Evolutionary conservation across 331 rosid genomes (phyloP), one percentile per base, ranked within the genome.

Genomic region (Acacia pycnantha): DNA sequence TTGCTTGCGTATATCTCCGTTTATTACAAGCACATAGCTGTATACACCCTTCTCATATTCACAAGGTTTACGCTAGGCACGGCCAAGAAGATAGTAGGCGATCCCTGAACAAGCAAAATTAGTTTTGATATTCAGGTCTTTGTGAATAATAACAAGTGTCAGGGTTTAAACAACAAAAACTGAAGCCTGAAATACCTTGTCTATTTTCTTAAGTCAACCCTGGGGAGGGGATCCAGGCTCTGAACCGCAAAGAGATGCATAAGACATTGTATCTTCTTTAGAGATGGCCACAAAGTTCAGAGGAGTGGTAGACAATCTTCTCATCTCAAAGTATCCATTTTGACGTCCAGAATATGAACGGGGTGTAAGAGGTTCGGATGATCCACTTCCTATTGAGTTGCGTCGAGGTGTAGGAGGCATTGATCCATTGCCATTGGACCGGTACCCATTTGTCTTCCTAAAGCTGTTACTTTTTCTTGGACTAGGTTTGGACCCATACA

Each of bases 391-490:
- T 21, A 88, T 83, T 1, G 99, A 95, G 86, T 89, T 93, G 15
- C 99, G 94, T 26, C 95, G 97, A 79, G 98, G 95, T n/a, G 92
- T 93, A 0, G 99, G 97, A 64, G 99, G 86, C 97, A 90, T 78
- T 2, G 98, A 92, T 31, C 92, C 98, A 79, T 90, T 93, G 73
- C 97, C 98, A 78, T 96, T 96, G 24, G 89, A 56, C 3, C 90
- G 87, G 83, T 86, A 88, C 41, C 98, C 93, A 64, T 91, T 96
- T 68, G 94, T 85, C 88, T 91, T 91, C 84, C 93, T 88, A 79
- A 93, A 91, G 90, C 98, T 96, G 88, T 87, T 96, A 54, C 86
- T 89, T 85, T 88, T 93, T 77, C 90, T 89, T 29, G 99, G 99
- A 84, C 99, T 96, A 70, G 99, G 99, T 84, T 87, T 93, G 24